phyloP scores from a whole-genome alignment of 2,329 filamentous ascomycete species.

The Penicillium griseofulvum region DNA sequence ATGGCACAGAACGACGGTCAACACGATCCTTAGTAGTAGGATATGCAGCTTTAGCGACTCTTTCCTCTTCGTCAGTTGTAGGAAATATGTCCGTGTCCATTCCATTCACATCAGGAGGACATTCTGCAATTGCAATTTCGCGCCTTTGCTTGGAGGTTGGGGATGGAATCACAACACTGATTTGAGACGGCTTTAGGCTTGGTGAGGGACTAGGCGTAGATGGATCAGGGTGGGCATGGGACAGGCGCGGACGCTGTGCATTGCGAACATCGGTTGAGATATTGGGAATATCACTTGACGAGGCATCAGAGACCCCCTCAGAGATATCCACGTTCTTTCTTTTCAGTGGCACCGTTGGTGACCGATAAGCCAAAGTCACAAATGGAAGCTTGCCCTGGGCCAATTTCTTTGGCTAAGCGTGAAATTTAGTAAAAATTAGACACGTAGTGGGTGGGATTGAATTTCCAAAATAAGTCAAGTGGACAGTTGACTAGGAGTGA shows the following conservation, averaged over 20 bases:
- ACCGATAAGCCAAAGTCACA: slow-evolving; percentile 16
- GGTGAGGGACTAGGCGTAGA: not conserved
- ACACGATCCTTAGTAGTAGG: not conserved
- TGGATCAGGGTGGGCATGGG: not conserved
- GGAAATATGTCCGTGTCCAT: not conserved
- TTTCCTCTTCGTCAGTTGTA: not conserved
- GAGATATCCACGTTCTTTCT: not conserved
- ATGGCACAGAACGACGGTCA: not conserved
- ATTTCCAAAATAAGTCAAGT: not conserved
- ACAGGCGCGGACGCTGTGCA: not conserved
- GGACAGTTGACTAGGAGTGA: not conserved
- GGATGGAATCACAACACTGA: slow-evolving; percentile 6
- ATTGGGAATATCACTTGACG: too few species aligned
- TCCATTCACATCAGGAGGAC: not conserved
- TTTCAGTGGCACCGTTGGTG: slow-evolving; percentile 8
- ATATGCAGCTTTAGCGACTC: not conserved
- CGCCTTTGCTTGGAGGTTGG: slow-evolving; percentile 1
- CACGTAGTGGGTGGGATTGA: not conserved
- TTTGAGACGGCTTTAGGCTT: not conserved
- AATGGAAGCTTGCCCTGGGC: not conserved
- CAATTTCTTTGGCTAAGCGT: not conserved
- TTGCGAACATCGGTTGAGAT: not conserved
- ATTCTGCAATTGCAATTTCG: not conserved
- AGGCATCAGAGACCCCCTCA: not conserved
- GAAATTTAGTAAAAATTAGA: not conserved